These are phyloP conservation scores for Pontederia crassipes DNA, from an alignment of 176 grass and related monocot species.

Conservation along the genomic window DNA sequence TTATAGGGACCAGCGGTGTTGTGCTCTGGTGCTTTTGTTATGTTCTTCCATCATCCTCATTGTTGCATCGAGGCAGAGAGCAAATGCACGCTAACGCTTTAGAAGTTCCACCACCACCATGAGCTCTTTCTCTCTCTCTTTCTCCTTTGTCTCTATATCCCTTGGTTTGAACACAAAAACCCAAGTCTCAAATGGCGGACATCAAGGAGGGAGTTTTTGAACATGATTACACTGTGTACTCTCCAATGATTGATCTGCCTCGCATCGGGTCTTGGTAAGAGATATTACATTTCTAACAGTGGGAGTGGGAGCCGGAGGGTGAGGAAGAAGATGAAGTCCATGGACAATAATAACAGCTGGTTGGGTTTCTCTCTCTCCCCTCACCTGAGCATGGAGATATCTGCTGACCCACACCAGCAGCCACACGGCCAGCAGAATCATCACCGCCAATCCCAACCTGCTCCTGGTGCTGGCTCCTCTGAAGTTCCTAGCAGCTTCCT, in stretches of 20 bases:
- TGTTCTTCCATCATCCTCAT: conserved; percentile 22
- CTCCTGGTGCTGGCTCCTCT: conserved; percentile 36
- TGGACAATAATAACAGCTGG: conserved; percentile 56
- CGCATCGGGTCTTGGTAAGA: conserved; percentile 11
- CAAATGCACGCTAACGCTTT: background rate
- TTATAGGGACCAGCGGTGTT: conserved; percentile 43
- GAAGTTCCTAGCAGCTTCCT: conserved; percentile 9
- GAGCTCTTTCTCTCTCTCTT: background rate
- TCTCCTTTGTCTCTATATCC: too few relatives aligned
- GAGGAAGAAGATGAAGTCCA: conserved; percentile 56
- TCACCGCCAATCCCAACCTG: conserved; percentile 28
- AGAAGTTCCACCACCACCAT: background rate
- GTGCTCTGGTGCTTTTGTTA: conserved; percentile 1
- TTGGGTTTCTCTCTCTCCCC: conserved; percentile 83
- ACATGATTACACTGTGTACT: conserved; percentile 76
- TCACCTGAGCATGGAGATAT: conserved; percentile 42
- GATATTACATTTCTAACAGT: background rate
- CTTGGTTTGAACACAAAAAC: conserved; percentile 27
- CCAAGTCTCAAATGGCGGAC: conserved; percentile 48
- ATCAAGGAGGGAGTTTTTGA: conserved; percentile 23
- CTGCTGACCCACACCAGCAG: conserved; percentile 25
- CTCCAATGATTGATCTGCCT: conserved; percentile 73
- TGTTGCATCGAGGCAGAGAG: background rate
- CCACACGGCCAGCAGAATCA: conserved; percentile 35
- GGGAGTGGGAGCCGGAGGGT: background rate